Evolutionary conservation across 768 basidiomycete species (phyloP), one percentile per base, ranked within the genome.

Genomic region (Termitomyces sp.): DNA sequence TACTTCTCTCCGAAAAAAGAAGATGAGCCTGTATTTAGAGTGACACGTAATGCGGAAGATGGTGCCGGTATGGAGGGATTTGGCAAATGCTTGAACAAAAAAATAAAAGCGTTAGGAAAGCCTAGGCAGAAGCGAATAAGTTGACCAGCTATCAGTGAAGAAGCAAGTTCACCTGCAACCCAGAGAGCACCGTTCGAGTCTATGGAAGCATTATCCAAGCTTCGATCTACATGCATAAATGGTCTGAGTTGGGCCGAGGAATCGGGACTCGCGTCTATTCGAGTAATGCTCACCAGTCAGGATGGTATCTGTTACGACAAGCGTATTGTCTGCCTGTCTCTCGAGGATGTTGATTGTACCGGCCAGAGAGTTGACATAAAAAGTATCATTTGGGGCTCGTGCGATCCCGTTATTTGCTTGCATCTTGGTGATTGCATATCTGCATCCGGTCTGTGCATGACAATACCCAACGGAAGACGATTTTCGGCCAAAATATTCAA

Each of bases 401-500:
- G 76, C 75, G 50, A 89, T 87, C 5, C 89, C 89, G 63, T 90
- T 91, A 59, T 72, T 78, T 50, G 71, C 75, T 47, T 67, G 72
- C 54, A 88, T 66, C n/a, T 76, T 73, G 28, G 67, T 65, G 15
- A 79, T 75, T 1, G 81, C 87, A 50, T 78, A 67, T 60, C 83
- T 85, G 68, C 89, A 91, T 2, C 84, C 84, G 17, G 71, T 61
- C 44, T 81, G 73, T 31, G 76, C 66, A 56, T 87, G 75, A 64
- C 89, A 91, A 67, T 83, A 87, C 8, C 81, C 83, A 9, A 91
- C 76, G 7, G 81, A 82, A 42, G 80, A 73, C 2, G 64, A 64
- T 40, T 65, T 53, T 35, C 63, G 57, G 8, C 59, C 58, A 5
- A 64, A 21, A n/a, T 53, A n/a, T 51, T 70, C 70, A 19, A 73